A percentile compares a stretch with the other conserved stretches of the same genome.
These are phyloP conservation scores for Byssothecium circinans DNA, from an alignment of 2,329 filamentous ascomycete species.

Conservation along the genomic window DNA sequence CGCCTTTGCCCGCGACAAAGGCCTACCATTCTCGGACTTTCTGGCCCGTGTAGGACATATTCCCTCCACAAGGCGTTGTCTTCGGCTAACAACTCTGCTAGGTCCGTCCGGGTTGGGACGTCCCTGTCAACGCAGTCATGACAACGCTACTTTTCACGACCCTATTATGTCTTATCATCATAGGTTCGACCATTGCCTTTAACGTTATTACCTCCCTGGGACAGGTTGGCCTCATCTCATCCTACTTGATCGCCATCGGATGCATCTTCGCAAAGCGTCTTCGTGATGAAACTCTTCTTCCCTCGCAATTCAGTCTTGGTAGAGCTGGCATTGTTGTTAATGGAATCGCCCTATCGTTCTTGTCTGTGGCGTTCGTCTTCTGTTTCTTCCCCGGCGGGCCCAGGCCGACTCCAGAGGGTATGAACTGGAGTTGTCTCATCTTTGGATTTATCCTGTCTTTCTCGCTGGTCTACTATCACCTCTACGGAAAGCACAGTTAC, in stretches of 20 bases:
- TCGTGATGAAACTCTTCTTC: constrained; percentile 43
- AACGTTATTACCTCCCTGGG: constrained; percentile 30
- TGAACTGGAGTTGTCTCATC: constrained; percentile 55
- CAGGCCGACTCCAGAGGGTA: constrained; percentile 35
- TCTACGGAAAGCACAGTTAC: constrained; percentile 47
- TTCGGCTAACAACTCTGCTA: constrained; percentile 10
- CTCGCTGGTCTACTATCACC: constrained; percentile 47
- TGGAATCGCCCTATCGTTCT: constrained; percentile 43
- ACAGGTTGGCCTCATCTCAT: constrained; percentile 24
- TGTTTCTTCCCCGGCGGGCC: constrained; percentile 48
- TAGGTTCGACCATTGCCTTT: constrained; percentile 46
- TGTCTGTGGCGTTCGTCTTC: constrained; percentile 47
- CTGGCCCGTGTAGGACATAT: constrained; percentile 11
- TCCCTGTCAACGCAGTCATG: constrained; percentile 50
- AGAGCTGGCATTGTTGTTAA: constrained; percentile 50
- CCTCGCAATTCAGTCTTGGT: constrained; percentile 52
- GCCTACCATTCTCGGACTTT: constrained; percentile 16
- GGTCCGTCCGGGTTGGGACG: constrained; percentile 23
- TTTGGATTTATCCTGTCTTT: constrained; percentile 50
- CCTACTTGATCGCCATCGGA: constrained; percentile 47
- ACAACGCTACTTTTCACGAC: constrained; percentile 45
- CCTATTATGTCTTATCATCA: constrained; percentile 53
- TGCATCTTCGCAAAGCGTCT: constrained; percentile 51
- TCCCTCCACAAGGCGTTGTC: constrained; percentile 6
- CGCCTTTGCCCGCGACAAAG: constrained; percentile 37